Evolutionary conservation across 768 basidiomycete genomes (phyloP).

Genomic region (Chiua virens): DNA sequence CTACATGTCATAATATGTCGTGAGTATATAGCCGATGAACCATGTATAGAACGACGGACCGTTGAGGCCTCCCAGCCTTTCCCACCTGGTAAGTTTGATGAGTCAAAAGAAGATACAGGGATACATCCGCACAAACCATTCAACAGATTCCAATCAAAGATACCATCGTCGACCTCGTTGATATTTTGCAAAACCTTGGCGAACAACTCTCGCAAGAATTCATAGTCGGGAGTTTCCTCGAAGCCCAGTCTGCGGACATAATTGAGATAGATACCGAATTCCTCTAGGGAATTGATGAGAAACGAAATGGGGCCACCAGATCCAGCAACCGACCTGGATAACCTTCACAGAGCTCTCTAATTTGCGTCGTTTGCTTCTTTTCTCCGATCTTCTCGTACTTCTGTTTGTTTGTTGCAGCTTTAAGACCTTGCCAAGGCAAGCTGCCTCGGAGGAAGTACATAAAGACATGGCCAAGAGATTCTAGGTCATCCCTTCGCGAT

Average conservation of each 20-base stretch:
- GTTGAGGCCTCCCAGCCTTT: constrained; percentile 91
- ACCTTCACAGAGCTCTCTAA: constrained; percentile 95
- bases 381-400: constrained; percentile 99
- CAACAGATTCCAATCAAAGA: constrained; percentile 95
- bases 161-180: constrained; percentile 87
- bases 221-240: constrained; percentile 98
- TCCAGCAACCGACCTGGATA: constrained; percentile 70
- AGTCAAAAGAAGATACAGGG: not conserved
- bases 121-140: constrained; percentile 53
- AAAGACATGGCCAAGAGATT: constrained; percentile 99
- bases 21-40: constrained; percentile 7
- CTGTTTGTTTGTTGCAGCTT: constrained; percentile 99
- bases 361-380: constrained; percentile 98
- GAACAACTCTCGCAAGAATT: constrained; percentile 94
- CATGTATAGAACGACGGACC: constrained; percentile 44
- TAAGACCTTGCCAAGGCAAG: constrained; percentile 97
- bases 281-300: constrained; percentile 56
- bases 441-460: constrained; percentile 99
- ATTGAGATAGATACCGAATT: constrained; percentile 97
- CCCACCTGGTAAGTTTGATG: constrained; percentile 52
- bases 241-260: constrained; percentile 99
- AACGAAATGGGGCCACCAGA: not conserved
- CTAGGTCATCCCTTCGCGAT: constrained; percentile 93
- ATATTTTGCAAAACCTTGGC: constrained; percentile 90
- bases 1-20: constrained; percentile 29